Conservation (phyloP, 371 early-diverging fungal genomes). For the Apophysomyces elegans region DNA sequence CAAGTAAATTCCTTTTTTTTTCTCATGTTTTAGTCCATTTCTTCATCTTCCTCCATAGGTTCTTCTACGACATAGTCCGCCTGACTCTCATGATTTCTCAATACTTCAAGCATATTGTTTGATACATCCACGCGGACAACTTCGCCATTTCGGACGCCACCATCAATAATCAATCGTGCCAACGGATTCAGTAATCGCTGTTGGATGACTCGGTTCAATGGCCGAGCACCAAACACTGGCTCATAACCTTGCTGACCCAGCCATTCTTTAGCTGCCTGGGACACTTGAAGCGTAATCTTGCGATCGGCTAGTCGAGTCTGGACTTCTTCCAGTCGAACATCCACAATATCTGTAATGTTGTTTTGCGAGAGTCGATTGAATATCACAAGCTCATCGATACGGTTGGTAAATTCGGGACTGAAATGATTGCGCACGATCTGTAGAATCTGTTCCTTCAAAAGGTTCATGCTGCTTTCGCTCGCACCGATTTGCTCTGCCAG, state of each 20-base stretch:
- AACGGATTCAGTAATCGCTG: constrained; percentile 81
- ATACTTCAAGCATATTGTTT: constrained; percentile 35
- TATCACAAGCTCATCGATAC: constrained; percentile 86
- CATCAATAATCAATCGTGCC: constrained; percentile 78
- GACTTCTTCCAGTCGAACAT: constrained; percentile 81
- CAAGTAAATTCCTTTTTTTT: background rate
- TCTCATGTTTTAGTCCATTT: constrained; percentile 27
- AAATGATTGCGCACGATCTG: constrained; percentile 80
- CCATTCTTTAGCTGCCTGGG: constrained; percentile 75
- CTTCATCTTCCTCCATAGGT: constrained; percentile 48
- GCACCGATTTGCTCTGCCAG: constrained; percentile 40
- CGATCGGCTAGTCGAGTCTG: constrained; percentile 76
- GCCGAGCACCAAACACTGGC: constrained; percentile 87
- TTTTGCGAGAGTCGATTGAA: constrained; percentile 82
- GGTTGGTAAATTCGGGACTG: constrained; percentile 90
- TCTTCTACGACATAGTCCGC: constrained; percentile 45
- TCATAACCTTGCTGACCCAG: constrained; percentile 82
- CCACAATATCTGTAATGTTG: constrained; percentile 80
- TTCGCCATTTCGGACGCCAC: constrained; percentile 73
- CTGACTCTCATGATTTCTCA: constrained; percentile 53
- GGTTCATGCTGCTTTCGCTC: constrained; percentile 33
- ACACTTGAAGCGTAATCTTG: constrained; percentile 68
- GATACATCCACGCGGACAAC: constrained; percentile 52
- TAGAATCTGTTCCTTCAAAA: constrained; percentile 65
- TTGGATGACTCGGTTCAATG: constrained; percentile 83